A percentile compares a stretch with the other conserved stretches of the same genome.
phyloP scores from a whole-genome alignment of 2,329 filamentous ascomycete genomes.

The Phaeosphaeriaceae sp. region DNA sequence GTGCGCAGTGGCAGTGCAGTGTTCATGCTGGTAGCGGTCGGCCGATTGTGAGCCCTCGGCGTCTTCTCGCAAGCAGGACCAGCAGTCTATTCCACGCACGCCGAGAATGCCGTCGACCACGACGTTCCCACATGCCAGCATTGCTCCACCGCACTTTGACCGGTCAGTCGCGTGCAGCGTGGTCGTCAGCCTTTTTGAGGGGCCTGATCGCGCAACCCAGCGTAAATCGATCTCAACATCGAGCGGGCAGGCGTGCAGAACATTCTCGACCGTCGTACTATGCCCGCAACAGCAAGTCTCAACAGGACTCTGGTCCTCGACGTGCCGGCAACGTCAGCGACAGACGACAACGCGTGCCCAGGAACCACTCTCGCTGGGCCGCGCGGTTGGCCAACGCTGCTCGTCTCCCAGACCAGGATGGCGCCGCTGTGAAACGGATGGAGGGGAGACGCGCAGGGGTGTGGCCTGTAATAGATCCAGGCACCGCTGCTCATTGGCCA shows the following conservation, averaged over 20 bases:
- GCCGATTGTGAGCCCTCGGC: background rate
- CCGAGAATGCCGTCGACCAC: background rate
- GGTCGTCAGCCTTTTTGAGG: background rate
- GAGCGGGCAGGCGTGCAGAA: conserved; percentile 1
- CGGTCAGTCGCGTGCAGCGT: conserved; percentile 1
- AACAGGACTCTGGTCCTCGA: background rate
- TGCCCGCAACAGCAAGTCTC: background rate
- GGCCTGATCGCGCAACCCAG: background rate
- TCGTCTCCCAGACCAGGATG: conserved; percentile 1
- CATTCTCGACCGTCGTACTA: conserved; percentile 6
- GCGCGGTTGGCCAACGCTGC: conserved; percentile 7
- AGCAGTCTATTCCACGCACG: background rate
- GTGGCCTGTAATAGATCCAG: background rate
- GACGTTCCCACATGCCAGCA: conserved; percentile 3
- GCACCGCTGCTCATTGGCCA: conserved; percentile 1
- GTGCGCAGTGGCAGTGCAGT: background rate
- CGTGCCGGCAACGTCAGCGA: conserved; percentile 14
- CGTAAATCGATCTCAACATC: background rate
- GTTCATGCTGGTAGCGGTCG: background rate
- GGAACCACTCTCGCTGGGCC: background rate
- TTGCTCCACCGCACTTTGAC: background rate
- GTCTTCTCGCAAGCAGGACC: background rate
- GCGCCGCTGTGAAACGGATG: conserved; percentile 9
- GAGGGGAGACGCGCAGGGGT: conserved; percentile 2
- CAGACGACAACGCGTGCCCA: background rate